Conservation (phyloP, 345 rosid species). For the Limnanthes douglasii region DNA sequence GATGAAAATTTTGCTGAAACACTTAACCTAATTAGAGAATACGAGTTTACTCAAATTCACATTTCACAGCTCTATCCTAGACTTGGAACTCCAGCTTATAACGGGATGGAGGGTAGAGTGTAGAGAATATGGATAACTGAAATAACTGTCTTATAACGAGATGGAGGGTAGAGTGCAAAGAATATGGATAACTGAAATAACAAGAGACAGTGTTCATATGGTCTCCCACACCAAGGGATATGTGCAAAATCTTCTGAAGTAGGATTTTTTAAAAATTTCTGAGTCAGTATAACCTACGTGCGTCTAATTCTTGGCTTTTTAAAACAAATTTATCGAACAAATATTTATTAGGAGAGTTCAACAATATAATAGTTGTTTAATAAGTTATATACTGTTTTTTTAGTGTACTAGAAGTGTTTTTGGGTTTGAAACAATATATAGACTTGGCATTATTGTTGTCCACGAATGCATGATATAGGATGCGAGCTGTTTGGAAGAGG, state of each 20-base stretch:
- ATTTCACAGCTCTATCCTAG: constrained; percentile 97
- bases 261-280: too few species aligned
- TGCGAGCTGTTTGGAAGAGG: too few species aligned
- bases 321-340: too few species aligned
- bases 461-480: too few species aligned
- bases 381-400: too few species aligned
- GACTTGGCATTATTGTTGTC: too few species aligned
- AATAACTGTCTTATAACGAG: constrained; percentile 64
- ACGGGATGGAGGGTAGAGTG: constrained; percentile 51
- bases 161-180: constrained; percentile 82
- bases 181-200: constrained; percentile 88
- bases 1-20: constrained; percentile 83
- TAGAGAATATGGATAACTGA: constrained; percentile 88
- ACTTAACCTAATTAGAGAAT: constrained; percentile 50
- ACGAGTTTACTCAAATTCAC: constrained; percentile 82
- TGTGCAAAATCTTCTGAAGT: constrained; percentile 66
- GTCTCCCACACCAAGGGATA: constrained; percentile 92
- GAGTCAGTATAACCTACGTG: too few species aligned
- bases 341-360: too few species aligned
- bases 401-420: too few species aligned
- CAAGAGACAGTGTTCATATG: constrained; percentile 80
- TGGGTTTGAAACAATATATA: too few species aligned
- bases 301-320: too few species aligned
- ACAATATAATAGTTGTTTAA: too few species aligned
- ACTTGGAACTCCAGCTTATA: constrained; percentile 34